Evolutionary conservation across 192 early-diverging fungal genomes (phyloP).

Genomic region (Backusella parvicylindrica): DNA sequence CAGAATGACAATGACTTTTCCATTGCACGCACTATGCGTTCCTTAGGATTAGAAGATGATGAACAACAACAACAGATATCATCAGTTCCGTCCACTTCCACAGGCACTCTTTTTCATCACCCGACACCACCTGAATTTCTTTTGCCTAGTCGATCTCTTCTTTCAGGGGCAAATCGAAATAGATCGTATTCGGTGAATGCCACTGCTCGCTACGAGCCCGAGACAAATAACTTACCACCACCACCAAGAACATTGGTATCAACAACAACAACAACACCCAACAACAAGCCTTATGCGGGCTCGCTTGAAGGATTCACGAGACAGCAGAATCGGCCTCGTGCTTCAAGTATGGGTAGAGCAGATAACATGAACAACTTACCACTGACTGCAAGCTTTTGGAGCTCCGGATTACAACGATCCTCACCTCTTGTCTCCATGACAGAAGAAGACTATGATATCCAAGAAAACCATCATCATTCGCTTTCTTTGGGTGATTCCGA

Average conservation of each 20-base stretch:
- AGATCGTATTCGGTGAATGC: slow-evolving; percentile 27
- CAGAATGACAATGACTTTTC: slow-evolving; percentile 15
- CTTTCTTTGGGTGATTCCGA: slow-evolving; percentile 23
- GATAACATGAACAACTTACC: not conserved
- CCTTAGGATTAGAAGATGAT: slow-evolving; percentile 30
- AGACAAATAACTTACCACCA: not conserved
- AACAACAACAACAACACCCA: not conserved
- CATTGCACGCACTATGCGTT: slow-evolving; percentile 29
- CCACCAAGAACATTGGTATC: not conserved
- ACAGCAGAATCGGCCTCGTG: not conserved
- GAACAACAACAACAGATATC: not conserved
- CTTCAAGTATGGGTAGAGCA: not conserved
- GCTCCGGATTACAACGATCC: not conserved
- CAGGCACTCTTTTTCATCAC: not conserved
- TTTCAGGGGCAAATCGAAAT: not conserved
- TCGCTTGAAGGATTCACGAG: not conserved
- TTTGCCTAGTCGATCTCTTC: not conserved
- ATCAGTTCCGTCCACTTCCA: not conserved
- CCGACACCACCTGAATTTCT: not conserved
- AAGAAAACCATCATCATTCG: not conserved
- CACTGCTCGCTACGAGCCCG: slow-evolving; percentile 4
- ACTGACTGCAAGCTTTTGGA: not conserved
- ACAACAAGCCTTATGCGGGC: not conserved
- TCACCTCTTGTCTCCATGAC: not conserved
- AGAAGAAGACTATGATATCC: not conserved